These are phyloP conservation scores for Ophiostoma quercus DNA, from an alignment of 2,329 filamentous ascomycete genomes.

Conservation along the genomic window DNA sequence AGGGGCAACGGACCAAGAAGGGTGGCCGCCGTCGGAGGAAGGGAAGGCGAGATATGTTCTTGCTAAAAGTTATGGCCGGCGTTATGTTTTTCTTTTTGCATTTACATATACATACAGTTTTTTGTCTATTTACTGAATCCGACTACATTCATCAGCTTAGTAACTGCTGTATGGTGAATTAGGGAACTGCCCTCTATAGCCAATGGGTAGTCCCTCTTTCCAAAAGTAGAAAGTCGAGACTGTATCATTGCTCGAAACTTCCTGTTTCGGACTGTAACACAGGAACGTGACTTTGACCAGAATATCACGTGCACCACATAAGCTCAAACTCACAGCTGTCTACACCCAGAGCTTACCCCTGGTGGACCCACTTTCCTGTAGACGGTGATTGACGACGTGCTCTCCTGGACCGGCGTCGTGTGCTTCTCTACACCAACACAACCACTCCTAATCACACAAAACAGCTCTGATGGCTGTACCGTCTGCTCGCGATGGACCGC, in stretches of 20 bases:
- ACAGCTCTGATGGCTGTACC: constrained; percentile 20
- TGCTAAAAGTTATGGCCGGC: background rate
- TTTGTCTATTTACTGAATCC: background rate
- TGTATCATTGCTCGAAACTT: constrained; percentile 1
- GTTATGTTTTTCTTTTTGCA: background rate
- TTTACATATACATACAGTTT: background rate
- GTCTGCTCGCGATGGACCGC: constrained; percentile 12
- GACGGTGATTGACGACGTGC: background rate
- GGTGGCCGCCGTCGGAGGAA: constrained; percentile 51
- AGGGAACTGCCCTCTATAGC: background rate
- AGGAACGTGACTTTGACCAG: background rate
- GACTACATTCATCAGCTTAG: background rate
- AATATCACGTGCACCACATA: background rate
- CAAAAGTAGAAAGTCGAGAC: background rate
- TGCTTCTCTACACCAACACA: background rate
- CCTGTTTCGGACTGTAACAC: constrained; percentile 8
- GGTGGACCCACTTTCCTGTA: background rate
- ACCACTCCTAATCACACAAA: background rate
- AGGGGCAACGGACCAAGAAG: constrained; percentile 58
- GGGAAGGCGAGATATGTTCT: background rate
- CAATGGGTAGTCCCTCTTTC: background rate
- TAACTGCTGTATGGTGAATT: background rate
- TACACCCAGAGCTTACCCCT: background rate
- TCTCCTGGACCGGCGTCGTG: background rate
- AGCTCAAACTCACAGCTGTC: background rate